These are phyloP conservation scores for Globisporangium carolinianum DNA, from an alignment of 352 stramenopile genomes.

Conservation along the genomic window DNA sequence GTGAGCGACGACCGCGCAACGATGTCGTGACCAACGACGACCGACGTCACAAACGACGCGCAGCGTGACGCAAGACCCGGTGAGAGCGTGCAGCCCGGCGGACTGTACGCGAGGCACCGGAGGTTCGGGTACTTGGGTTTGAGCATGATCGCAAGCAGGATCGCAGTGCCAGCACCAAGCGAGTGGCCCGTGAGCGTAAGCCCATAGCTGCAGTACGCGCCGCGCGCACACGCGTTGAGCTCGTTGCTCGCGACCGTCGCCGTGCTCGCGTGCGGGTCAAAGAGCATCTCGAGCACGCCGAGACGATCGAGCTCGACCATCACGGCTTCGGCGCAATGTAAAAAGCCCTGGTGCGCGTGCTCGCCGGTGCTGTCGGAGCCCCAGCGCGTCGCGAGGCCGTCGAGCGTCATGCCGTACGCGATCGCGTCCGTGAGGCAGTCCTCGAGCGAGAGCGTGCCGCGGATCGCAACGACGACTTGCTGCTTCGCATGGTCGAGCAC, in stretches of 20 bases:
- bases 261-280: slow-evolving; percentile 46
- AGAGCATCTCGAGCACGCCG: slow-evolving; percentile 81
- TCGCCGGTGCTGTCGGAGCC: slow-evolving; percentile 63
- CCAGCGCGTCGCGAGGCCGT: slow-evolving; percentile 57
- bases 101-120: slow-evolving; percentile 75
- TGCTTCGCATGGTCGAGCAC: slow-evolving; percentile 66
- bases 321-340: slow-evolving; percentile 66
- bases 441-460: slow-evolving; percentile 80
- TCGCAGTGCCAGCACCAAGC: slow-evolving; percentile 64
- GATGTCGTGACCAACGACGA: slow-evolving; percentile 83
- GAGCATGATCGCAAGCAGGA: slow-evolving; percentile 72
- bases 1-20: slow-evolving; percentile 73
- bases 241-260: slow-evolving; percentile 30
- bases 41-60: slow-evolving; percentile 58
- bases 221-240: slow-evolving; percentile 55
- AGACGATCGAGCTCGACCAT: slow-evolving; percentile 72
- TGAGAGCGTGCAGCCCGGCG: slow-evolving; percentile 75
- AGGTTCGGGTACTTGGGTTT: slow-evolving; percentile 72
- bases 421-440: slow-evolving; percentile 85
- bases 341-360: slow-evolving; percentile 78
- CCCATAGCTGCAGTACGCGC: slow-evolving; percentile 62
- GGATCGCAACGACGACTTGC: slow-evolving; percentile 76
- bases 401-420: slow-evolving; percentile 71
- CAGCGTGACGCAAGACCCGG: slow-evolving; percentile 51
- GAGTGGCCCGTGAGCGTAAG: slow-evolving; percentile 80